Percentiles rank a stretch among this genome's conserved stretches.
Evolutionary conservation across 2,329 filamentous ascomycete species (phyloP).

Genomic region (Clarireedia monteithiana): DNA sequence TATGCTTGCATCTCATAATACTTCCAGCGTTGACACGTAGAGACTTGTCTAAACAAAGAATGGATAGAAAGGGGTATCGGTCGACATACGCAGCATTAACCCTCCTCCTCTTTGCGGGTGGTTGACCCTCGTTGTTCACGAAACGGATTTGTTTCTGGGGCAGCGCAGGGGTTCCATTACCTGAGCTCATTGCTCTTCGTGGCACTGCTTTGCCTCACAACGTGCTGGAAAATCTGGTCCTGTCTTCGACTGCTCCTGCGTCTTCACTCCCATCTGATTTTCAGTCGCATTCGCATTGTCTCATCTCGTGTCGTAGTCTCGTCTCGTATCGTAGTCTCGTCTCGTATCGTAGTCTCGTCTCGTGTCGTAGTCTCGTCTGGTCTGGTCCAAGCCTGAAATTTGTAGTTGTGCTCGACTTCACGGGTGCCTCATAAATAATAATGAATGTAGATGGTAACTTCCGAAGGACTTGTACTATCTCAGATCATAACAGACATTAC

Average conservation of each 20-base stretch:
- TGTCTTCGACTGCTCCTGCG: background rate
- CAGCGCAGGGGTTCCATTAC: background rate
- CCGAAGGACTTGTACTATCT: background rate
- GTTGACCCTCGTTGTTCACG: constrained; percentile 74
- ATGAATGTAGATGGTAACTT: background rate
- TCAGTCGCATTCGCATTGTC: background rate
- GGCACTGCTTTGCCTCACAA: background rate
- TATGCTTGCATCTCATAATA: background rate
- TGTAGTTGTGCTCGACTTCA: too few species aligned
- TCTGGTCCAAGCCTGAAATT: background rate
- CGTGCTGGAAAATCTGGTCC: background rate
- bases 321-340: background rate
- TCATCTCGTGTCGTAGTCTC: background rate
- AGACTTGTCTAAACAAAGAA: too few species aligned
- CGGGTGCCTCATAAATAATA: background rate
- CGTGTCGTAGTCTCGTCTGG: background rate
- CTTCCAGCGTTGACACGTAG: too few species aligned
- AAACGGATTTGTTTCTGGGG: constrained; percentile 58
- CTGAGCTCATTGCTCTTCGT: background rate
- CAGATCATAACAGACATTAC: too few species aligned
- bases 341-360: background rate
- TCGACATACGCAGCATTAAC: constrained; percentile 68
- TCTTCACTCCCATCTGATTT: background rate
- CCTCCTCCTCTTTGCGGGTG: constrained; percentile 68
- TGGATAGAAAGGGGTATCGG: constrained; percentile 7